Percentiles rank a stretch among this genome's conserved stretches.
Evolutionary conservation across 1,284 basidiomycete genomes (phyloP).

Genomic region (Apiotrichum laibachii): DNA sequence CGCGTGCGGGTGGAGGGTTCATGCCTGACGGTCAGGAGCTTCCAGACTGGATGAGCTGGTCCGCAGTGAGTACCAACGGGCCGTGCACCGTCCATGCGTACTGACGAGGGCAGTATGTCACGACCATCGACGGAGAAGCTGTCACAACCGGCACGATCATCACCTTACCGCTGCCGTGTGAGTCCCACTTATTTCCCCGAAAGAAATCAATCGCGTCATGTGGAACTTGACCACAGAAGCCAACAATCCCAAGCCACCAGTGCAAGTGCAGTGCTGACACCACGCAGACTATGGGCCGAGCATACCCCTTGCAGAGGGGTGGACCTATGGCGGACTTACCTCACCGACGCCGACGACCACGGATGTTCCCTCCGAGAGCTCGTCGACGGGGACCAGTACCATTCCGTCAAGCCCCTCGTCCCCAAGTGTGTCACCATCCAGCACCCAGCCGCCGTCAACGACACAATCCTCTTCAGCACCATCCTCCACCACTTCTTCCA

Average conservation of each 20-base stretch:
- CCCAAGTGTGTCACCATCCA: neutral
- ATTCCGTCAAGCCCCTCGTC: neutral
- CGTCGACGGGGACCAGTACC: neutral
- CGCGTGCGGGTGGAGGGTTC: slow-evolving; percentile 2
- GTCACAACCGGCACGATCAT: slow-evolving; percentile 29
- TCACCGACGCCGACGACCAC: slow-evolving; percentile 12
- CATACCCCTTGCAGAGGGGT: slow-evolving; percentile 26
- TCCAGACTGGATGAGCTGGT: slow-evolving; percentile 31
- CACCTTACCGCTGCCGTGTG: slow-evolving; percentile 31
- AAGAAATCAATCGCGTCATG: slow-evolving; percentile 13
- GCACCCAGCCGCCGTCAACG: neutral
- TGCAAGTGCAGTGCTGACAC: neutral
- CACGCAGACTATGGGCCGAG: slow-evolving; percentile 29
- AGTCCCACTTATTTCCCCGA: slow-evolving; percentile 9
- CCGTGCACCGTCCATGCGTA: no score
- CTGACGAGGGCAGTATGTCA: slow-evolving; percentile 20
- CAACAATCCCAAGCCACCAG: neutral
- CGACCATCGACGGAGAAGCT: slow-evolving; percentile 18
- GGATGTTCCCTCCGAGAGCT: neutral
- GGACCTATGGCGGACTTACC: slow-evolving; percentile 27
- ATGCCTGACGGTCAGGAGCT: slow-evolving; percentile 29
- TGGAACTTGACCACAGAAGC: no score
- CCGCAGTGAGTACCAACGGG: slow-evolving; percentile 15
- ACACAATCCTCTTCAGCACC: neutral
- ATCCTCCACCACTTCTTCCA: neutral